A percentile compares a stretch with the other conserved stretches of the same genome.
phyloP scores from a whole-genome alignment of 176 grass and related monocot species.

The Musa beccarii region DNA sequence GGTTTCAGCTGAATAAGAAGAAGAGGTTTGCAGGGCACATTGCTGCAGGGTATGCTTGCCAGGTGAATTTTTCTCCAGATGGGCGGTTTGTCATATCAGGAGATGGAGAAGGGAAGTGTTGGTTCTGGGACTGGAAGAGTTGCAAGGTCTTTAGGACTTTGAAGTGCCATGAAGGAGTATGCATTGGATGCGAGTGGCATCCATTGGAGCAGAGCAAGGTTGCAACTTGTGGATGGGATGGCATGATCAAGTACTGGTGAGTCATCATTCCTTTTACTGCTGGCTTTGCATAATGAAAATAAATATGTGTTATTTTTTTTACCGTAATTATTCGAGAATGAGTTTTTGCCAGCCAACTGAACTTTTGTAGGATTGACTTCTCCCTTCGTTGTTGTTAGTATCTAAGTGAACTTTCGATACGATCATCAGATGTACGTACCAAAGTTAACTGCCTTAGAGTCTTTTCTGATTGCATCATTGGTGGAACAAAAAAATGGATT shows the following conservation, averaged over 20 bases:
- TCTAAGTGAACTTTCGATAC: too few relatives aligned
- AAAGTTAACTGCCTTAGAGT: too few relatives aligned
- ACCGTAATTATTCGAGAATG: too few relatives aligned
- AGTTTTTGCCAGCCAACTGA: too few relatives aligned
- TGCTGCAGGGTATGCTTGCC: slow-evolving; percentile 92
- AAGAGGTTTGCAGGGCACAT: slow-evolving; percentile 97
- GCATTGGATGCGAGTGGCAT: slow-evolving; percentile 97
- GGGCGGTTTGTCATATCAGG: slow-evolving; percentile 93
- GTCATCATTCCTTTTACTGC: not conserved
- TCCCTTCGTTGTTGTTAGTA: too few relatives aligned
- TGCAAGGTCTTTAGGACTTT: slow-evolving; percentile 80
- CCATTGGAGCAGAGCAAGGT: slow-evolving; percentile 96
- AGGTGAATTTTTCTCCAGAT: slow-evolving; percentile 96
- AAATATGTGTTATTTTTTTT: too few relatives aligned
- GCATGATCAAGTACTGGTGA: slow-evolving; percentile 98
- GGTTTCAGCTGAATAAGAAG: slow-evolving; percentile 99
- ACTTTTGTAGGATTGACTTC: too few relatives aligned
- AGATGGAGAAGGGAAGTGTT: slow-evolving; percentile 90
- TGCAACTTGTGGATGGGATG: slow-evolving; percentile 97
- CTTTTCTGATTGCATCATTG: too few relatives aligned
- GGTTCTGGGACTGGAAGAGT: slow-evolving; percentile 99
- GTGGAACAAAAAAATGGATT: too few relatives aligned
- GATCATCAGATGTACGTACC: too few relatives aligned
- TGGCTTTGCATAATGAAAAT: too few relatives aligned
- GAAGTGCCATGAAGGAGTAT: slow-evolving; percentile 84